Percentiles rank a stretch among this genome's conserved stretches.
These are phyloP conservation scores for Collybiopsis confluens DNA, from an alignment of 768 basidiomycete species.

Conservation along the genomic window DNA sequence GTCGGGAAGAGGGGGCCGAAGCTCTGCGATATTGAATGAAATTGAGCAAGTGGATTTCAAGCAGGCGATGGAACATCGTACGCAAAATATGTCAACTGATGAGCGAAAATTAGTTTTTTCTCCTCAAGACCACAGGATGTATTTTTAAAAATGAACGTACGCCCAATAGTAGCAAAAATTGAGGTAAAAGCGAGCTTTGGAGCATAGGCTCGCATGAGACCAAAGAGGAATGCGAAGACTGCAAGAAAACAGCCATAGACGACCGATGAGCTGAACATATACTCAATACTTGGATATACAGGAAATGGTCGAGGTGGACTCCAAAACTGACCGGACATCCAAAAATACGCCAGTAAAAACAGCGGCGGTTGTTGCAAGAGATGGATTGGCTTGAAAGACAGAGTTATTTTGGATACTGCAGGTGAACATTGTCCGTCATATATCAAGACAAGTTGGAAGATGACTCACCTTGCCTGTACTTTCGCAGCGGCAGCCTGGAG, in stretches of 20 bases:
- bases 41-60: neutral
- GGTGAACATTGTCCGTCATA: neutral
- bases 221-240: conserved; percentile 39
- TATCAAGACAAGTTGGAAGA: neutral
- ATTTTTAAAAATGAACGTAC: conserved; percentile 5
- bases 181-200: conserved; percentile 42
- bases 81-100: conserved; percentile 28
- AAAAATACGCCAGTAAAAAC: conserved; percentile 50
- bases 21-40: conserved; percentile 17
- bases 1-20: conserved; percentile 50
- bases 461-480: conserved; percentile 27
- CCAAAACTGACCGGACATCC: conserved; percentile 29
- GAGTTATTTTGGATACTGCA: conserved; percentile 12
- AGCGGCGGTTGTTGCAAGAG: conserved; percentile 29
- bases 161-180: conserved; percentile 44
- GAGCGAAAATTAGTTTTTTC: neutral
- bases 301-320: neutral
- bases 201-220: conserved; percentile 39
- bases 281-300: neutral
- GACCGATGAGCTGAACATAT: conserved; percentile 30
- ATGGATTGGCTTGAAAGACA: conserved; percentile 33
- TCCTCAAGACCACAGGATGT: neutral
- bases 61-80: neutral
- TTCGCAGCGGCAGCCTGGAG: conserved; percentile 22
- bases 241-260: conserved; percentile 48